phyloP scores from a whole-genome alignment of 1,284 basidiomycete genomes.

The Gomphus sp. region DNA sequence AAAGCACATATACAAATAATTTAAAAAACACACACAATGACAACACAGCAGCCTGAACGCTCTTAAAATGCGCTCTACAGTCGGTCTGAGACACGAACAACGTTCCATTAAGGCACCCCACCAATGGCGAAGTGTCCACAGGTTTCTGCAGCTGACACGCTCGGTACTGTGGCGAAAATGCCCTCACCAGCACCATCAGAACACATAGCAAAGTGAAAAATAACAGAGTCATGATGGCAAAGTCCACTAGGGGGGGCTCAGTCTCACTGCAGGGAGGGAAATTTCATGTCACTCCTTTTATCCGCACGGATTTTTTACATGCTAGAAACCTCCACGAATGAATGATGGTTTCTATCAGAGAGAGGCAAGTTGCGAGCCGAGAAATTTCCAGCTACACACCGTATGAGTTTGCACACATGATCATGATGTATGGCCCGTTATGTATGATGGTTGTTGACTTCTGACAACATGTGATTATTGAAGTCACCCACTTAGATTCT shows the following conservation, averaged over 20 bases:
- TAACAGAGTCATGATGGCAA: not conserved
- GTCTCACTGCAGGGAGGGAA: too few species aligned
- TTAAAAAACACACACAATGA: slow-evolving; percentile 34
- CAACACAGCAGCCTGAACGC: slow-evolving; percentile 41
- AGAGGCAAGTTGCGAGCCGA: not conserved
- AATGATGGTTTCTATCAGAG: not conserved
- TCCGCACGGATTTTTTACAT: too few species aligned
- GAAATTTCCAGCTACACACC: too few species aligned
- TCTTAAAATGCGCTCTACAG: slow-evolving; percentile 33
- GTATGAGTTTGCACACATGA: too few species aligned
- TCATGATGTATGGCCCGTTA: too few species aligned
- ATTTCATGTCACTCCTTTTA: too few species aligned
- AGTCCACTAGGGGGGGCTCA: not conserved
- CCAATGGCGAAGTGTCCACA: slow-evolving; percentile 28
- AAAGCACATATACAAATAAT: not conserved
- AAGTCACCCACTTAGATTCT: too few species aligned
- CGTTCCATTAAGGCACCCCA: slow-evolving; percentile 45
- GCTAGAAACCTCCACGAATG: too few species aligned
- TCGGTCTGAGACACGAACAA: slow-evolving; percentile 48
- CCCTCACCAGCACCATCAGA: not conserved
- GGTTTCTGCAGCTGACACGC: slow-evolving; percentile 45
- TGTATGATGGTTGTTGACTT: not conserved
- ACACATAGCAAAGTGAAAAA: not conserved
- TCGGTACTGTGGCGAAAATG: slow-evolving; percentile 36
- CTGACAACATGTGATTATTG: not conserved